Conservation (phyloP, 2,329 filamentous ascomycete genomes). For the Penicillium oxalicum region DNA sequence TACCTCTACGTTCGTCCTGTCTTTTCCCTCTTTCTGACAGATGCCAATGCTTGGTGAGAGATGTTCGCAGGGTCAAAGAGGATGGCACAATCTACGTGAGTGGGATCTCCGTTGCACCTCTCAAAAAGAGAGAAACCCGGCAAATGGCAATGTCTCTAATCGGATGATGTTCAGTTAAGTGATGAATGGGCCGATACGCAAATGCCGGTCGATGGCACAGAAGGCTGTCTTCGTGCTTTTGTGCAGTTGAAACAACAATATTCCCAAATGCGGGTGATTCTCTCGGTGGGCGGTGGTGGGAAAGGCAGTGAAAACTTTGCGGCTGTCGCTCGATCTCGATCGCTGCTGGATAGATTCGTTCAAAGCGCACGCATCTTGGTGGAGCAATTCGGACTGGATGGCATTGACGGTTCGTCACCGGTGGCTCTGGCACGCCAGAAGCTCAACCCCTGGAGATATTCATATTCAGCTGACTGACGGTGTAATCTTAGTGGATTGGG, state of each 20-base stretch:
- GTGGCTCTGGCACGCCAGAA: too few species aligned
- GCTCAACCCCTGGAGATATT: neutral
- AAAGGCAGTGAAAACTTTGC: slow-evolving; percentile 63
- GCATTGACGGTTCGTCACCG: slow-evolving; percentile 62
- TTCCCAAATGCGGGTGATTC: slow-evolving; percentile 64
- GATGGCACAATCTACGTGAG: slow-evolving; percentile 72
- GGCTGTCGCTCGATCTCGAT: slow-evolving; percentile 56
- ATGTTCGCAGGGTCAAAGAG: slow-evolving; percentile 52
- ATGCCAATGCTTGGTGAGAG: slow-evolving; percentile 11
- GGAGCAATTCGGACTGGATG: slow-evolving; percentile 64
- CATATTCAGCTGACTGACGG: neutral
- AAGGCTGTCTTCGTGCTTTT: slow-evolving; percentile 67
- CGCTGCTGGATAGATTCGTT: slow-evolving; percentile 63
- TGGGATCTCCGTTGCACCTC: slow-evolving; percentile 12
- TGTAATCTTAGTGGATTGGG: slow-evolving; percentile 64
- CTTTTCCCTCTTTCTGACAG: too few species aligned
- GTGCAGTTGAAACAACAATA: slow-evolving; percentile 66
- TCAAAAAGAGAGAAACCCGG: neutral
- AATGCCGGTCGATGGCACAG: slow-evolving; percentile 64
- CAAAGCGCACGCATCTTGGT: slow-evolving; percentile 61
- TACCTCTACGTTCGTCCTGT: too few species aligned
- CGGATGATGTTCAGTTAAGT: slow-evolving; percentile 52
- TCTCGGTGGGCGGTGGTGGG: slow-evolving; percentile 67
- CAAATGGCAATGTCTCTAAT: slow-evolving; percentile 3
- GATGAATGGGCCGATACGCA: slow-evolving; percentile 72